Evolutionary conservation across 1,284 basidiomycete species (phyloP), one percentile per base, ranked within the genome.

Genomic region (Tilletia caries): DNA sequence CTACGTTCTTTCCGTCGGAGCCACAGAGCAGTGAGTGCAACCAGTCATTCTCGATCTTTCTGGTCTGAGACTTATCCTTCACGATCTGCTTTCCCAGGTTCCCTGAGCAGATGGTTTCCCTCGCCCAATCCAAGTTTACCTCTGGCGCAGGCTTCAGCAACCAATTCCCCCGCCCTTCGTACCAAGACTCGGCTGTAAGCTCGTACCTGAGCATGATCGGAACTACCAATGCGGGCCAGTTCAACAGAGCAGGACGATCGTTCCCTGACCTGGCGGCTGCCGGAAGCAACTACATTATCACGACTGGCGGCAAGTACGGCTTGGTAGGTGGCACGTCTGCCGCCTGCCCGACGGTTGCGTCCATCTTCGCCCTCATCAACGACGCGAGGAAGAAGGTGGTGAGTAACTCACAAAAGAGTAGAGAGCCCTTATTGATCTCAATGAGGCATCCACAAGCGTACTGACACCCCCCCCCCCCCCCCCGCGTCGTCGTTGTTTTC

Each of bases 81-180:
- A n/a, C n/a, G n/a, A n/a, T n/a, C n/a, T n/a, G n/a, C n/a, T 41
- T 41, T 41, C 37, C 32, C 79, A 83, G 87, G 64, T 82, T 65
- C 27, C 37, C 64, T n/a, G 64, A 44, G 41, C 64, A 29, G 8
- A 65, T 44, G 41, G 64, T 65, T 10, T 15, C 18, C 64, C n/a
- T 29, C n/a, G 41, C 37, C 20, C n/a, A 20, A 15, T 33, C 67
- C 12, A 27, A 20, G 18, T 54, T 62, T 52, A 32, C 23, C 29
- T 44, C 43, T 3, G 67, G 67, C 62, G 67, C 67, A 29, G 58
- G 67, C 29, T 65, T 46, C 67, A 34, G 29, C 32, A 68, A 68
- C 67, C 27, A 65, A 32, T 68, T 68, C 60, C 48, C 67, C 20
- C 29, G 32, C 3, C 58, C 67, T 6, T 27, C 23, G n/a, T 68